A percentile compares a stretch with the other conserved stretches of the same genome.
phyloP scores from a whole-genome alignment of 2,329 filamentous ascomycete genomes.

The Moelleriella libera region DNA sequence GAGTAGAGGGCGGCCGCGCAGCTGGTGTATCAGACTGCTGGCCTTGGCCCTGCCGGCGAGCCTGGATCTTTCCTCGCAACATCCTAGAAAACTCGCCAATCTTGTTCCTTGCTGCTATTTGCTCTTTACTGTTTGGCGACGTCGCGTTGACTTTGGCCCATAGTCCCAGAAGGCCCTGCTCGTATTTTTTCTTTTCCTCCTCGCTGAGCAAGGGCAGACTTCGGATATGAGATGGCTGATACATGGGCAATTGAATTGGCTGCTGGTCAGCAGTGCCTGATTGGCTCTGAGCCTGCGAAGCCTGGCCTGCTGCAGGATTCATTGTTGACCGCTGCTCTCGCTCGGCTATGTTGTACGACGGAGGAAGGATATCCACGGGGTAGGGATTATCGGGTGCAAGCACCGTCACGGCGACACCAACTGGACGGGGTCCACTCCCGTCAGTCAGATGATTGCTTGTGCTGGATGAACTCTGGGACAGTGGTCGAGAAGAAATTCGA shows the following conservation, averaged over 20 bases:
- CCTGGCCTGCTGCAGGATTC: constrained; percentile 12
- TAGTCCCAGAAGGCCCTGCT: constrained; percentile 36
- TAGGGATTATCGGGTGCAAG: not conserved
- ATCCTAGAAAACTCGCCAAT: constrained; percentile 47
- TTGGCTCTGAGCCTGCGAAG: constrained; percentile 10
- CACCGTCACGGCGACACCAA: too few relatives aligned
- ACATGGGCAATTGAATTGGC: constrained; percentile 24
- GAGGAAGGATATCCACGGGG: not conserved
- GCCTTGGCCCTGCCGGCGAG: constrained; percentile 17
- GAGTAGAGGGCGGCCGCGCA: constrained; percentile 9
- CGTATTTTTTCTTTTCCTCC: constrained; percentile 44
- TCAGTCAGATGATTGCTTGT: too few relatives aligned
- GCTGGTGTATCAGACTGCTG: constrained; percentile 7
- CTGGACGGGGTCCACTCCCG: too few relatives aligned
- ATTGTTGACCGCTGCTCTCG: constrained; percentile 5
- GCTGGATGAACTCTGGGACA: too few relatives aligned
- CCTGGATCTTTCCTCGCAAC: constrained; percentile 36
- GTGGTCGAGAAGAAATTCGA: too few relatives aligned
- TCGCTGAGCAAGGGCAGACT: constrained; percentile 33
- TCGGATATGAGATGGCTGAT: constrained; percentile 37
- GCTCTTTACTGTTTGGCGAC: constrained; percentile 30
- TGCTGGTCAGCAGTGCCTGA: constrained; percentile 11
- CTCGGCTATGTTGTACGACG: not conserved
- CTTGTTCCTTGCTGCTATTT: constrained; percentile 39
- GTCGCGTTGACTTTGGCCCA: constrained; percentile 38